phyloP scores from a whole-genome alignment of 306 rosid species.

The Fragaria nilgerrensis region DNA sequence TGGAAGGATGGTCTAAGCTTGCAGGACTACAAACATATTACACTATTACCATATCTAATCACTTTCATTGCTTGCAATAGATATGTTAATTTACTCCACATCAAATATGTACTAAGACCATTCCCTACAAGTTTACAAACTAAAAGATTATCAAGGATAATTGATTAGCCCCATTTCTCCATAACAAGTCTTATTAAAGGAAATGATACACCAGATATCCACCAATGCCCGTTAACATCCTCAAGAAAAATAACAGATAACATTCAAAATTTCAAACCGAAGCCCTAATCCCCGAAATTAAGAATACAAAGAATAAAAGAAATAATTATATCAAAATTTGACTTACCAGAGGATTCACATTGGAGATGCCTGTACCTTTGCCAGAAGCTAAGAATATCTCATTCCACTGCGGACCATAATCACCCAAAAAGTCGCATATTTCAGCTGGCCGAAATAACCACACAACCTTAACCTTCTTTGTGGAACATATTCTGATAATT shows the following conservation, averaged over 20 bases:
- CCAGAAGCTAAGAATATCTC: constrained; percentile 75
- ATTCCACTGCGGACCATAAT: constrained; percentile 43
- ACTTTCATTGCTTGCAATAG: background rate
- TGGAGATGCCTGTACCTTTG: constrained; percentile 43
- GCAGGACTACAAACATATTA: background rate
- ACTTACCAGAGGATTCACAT: constrained; percentile 45
- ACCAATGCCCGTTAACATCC: background rate
- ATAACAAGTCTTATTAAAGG: background rate
- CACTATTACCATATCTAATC: background rate
- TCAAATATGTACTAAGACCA: background rate
- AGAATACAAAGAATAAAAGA: background rate
- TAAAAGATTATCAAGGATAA: background rate
- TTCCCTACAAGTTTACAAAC: background rate
- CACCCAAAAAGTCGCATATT: constrained; percentile 28
- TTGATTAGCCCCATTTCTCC: background rate
- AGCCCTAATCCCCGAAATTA: background rate
- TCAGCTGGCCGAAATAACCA: constrained; percentile 62
- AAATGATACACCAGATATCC: background rate
- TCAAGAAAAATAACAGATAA: background rate
- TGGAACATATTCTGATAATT: constrained; percentile 52
- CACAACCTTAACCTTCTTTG: constrained; percentile 39
- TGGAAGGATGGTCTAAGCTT: background rate
- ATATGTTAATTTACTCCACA: background rate
- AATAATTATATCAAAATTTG: background rate
- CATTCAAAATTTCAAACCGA: background rate